phyloP scores from a whole-genome alignment of 1,139 yeast genomes.

The Blastobotrys illinoisensis region DNA sequence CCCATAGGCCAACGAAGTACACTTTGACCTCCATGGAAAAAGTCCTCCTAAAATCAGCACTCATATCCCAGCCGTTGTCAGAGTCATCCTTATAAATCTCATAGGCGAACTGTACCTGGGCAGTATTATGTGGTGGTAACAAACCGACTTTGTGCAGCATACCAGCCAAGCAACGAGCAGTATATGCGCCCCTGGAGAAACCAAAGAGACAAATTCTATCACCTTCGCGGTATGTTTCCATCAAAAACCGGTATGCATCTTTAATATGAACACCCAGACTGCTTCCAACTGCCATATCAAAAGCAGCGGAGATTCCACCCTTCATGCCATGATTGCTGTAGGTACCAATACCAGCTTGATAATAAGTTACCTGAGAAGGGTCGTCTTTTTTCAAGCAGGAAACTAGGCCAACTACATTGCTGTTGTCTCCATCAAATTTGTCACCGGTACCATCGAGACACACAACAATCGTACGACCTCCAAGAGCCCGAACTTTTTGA shows the following conservation, averaged over 20 bases:
- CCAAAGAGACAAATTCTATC: constrained; percentile 37
- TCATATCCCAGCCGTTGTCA: constrained; percentile 10
- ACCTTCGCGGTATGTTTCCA: constrained; percentile 30
- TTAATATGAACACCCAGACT: constrained; percentile 34
- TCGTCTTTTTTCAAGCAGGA: constrained; percentile 31
- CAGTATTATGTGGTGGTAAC: constrained; percentile 9
- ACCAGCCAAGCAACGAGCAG: constrained; percentile 37
- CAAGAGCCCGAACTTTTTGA: background rate
- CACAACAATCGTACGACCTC: constrained; percentile 20
- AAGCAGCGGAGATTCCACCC: constrained; percentile 13
- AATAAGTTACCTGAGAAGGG: constrained; percentile 33
- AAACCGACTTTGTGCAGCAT: constrained; percentile 31
- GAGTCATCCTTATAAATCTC: constrained; percentile 12
- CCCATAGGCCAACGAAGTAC: constrained; percentile 40
- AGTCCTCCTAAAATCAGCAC: constrained; percentile 8
- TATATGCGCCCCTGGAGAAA: constrained; percentile 38
- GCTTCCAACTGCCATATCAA: constrained; percentile 35
- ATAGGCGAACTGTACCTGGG: constrained; percentile 13
- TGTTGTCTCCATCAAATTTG: constrained; percentile 34
- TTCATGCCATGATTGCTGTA: constrained; percentile 19
- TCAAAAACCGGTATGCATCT: constrained; percentile 35
- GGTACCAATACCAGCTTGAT: constrained; percentile 39
- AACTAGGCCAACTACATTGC: constrained; percentile 34
- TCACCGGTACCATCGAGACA: constrained; percentile 39
- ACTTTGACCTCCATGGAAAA: constrained; percentile 18